phyloP scores from a whole-genome alignment of 169 alveolate species.

The Fabrea salina region DNA sequence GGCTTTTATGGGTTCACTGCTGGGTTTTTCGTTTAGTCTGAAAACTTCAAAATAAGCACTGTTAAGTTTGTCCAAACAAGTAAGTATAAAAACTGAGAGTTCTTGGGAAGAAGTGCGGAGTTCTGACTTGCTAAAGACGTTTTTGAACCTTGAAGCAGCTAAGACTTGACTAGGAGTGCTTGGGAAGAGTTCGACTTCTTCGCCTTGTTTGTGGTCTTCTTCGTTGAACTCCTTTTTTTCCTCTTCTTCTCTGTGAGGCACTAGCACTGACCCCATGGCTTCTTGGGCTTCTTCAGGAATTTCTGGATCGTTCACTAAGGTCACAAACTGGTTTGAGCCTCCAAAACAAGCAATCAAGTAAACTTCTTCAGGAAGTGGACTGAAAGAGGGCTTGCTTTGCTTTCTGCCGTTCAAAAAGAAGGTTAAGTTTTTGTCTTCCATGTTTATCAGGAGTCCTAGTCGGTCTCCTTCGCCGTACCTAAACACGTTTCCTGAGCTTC shows the following conservation, averaged over 20 bases:
- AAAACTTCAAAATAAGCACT: constrained; percentile 5
- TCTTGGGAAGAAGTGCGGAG: not conserved
- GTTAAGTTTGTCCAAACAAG: constrained; percentile 26
- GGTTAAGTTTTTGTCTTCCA: constrained; percentile 27
- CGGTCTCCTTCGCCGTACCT: constrained; percentile 26
- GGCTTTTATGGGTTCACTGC: constrained; percentile 22
- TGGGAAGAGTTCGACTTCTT: constrained; percentile 25
- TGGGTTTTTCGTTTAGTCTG: constrained; percentile 11
- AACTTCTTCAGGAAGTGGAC: constrained; percentile 26
- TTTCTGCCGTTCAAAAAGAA: constrained; percentile 26
- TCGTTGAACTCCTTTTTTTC: constrained; percentile 9
- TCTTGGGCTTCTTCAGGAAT: constrained; percentile 37
- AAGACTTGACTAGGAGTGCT: not conserved
- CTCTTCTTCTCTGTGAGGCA: not conserved
- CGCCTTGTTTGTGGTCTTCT: constrained; percentile 28
- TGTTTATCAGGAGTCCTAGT: constrained; percentile 19
- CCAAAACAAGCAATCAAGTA: constrained; percentile 30
- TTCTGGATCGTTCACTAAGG: constrained; percentile 28
- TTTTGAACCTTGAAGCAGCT: not conserved
- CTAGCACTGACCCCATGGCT: constrained; percentile 6
- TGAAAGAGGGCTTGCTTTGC: constrained; percentile 18
- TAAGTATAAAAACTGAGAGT: not conserved
- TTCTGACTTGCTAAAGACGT: not conserved
- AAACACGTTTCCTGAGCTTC: constrained; percentile 27
- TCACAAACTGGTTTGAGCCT: constrained; percentile 26